Percentiles rank a stretch among this genome's conserved stretches.
Evolutionary conservation across 202 grass and related monocot species (phyloP).

Genomic region (Panicum virgatum): DNA sequence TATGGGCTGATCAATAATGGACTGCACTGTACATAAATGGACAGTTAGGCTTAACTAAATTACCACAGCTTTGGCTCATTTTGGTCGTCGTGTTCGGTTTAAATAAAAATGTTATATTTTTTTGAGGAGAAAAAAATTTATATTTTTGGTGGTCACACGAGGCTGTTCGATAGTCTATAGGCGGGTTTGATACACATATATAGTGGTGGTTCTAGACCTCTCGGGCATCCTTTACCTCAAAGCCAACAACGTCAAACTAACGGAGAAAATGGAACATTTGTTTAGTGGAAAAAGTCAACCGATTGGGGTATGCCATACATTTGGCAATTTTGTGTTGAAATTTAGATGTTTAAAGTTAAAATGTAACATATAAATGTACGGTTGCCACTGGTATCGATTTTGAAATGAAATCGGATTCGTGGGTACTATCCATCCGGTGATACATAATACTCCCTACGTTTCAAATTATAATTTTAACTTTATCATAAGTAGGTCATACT

Average conservation of each 20-base stretch:
- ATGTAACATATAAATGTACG: too few species aligned
- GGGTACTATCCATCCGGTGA: too few species aligned
- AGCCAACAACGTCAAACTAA: background rate
- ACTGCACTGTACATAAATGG: background rate
- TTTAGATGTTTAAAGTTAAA: too few species aligned
- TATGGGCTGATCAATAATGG: slow-evolving; percentile 29
- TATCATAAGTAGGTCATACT: too few species aligned
- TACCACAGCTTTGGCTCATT: background rate
- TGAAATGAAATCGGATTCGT: too few species aligned
- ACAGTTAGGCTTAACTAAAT: slow-evolving; percentile 6
- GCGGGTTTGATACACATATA: too few species aligned
- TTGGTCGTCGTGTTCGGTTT: background rate
- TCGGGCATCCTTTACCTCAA: background rate
- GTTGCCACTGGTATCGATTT: too few species aligned
- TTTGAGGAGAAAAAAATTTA: too few species aligned
- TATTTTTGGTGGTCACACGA: background rate
- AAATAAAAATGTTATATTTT: background rate
- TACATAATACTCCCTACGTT: too few species aligned
- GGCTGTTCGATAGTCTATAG: background rate
- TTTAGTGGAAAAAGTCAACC: background rate
- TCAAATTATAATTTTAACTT: too few species aligned
- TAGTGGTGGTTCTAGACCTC: background rate
- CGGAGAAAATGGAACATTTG: background rate
- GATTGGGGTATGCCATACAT: background rate
- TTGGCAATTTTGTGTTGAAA: too few species aligned